Conservation (phyloP, 805 yeast genomes). For the Danielia reshetovae region DNA sequence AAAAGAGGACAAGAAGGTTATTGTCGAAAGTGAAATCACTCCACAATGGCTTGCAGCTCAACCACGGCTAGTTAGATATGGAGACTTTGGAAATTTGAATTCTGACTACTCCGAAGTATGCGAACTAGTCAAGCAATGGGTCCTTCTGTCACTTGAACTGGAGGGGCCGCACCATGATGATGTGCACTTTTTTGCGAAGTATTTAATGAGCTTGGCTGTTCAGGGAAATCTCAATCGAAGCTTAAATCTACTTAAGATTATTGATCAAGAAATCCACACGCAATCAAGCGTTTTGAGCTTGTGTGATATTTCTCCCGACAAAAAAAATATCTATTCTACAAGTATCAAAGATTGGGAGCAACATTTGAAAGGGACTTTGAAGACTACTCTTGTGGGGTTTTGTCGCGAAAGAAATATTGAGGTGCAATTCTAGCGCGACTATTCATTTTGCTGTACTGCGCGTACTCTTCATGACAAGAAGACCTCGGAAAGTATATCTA, state of each 20-base stretch:
- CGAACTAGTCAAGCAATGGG: conserved; percentile 11
- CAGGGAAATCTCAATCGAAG: conserved; percentile 6
- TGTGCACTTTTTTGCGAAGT: conserved; percentile 7
- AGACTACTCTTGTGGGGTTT: conserved; percentile 2
- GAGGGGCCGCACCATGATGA: conserved; percentile 17
- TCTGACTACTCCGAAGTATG: conserved; percentile 6
- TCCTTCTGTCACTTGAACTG: conserved; percentile 7
- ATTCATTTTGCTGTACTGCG: too few relatives aligned
- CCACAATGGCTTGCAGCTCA: conserved; percentile 12
- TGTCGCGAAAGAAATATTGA: conserved; percentile 8
- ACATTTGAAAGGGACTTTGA: conserved; percentile 4
- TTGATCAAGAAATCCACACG: conserved; percentile 4
- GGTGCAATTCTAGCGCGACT: too few relatives aligned
- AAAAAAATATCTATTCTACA: background rate
- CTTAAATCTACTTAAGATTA: conserved; percentile 4
- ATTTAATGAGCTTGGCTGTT: conserved; percentile 3
- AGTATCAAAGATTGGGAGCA: conserved; percentile 21
- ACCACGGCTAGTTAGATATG: background rate
- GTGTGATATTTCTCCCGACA: conserved; percentile 1
- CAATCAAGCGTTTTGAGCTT: conserved; percentile 7
- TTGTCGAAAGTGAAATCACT: conserved; percentile 7
- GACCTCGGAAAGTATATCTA: too few relatives aligned
- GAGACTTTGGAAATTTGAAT: conserved; percentile 2
- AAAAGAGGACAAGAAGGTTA: conserved; percentile 2
- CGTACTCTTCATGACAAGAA: too few relatives aligned